Evolutionary conservation across 208 protist genomes (phyloP), one percentile per base, ranked within the genome.

Genomic region (Acanthamoeba sp.): DNA sequence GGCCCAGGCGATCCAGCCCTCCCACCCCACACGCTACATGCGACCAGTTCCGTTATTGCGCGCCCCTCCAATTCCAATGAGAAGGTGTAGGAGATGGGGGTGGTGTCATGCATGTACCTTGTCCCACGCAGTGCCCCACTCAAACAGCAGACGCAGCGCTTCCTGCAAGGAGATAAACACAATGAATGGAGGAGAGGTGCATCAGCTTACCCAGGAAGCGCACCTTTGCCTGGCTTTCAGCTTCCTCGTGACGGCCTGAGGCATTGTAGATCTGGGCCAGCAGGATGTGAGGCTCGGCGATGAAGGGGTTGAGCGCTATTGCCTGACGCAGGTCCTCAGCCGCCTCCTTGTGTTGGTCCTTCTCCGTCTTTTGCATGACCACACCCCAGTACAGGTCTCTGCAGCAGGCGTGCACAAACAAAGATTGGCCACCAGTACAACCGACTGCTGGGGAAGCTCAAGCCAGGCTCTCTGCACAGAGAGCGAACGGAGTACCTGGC

Each of bases 1-100:
- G 27, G 69, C 69, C 69, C 69, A 78, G 10, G 69, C 69, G 38
- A 78, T 78, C 69, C 69, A 78, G 14, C 69, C 69, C 34, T 78
- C 69, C 69, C 69, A 78, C 7, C 27, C 69, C 38, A 78, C 69
- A 42, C 69, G 69, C 69, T 78, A 59, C 52, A 27, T 5, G n/a
- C n/a, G n/a, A n/a, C n/a, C n/a, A n/a, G n/a, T n/a, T n/a, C n/a
- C n/a, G n/a, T n/a, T n/a, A n/a, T n/a, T n/a, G n/a, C n/a, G n/a
- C n/a, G n/a, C n/a, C n/a, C n/a, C n/a, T n/a, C n/a, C n/a, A n/a
- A n/a, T n/a, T n/a, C n/a, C n/a, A n/a, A n/a, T n/a, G n/a, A n/a
- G n/a, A n/a, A n/a, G n/a, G n/a, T n/a, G 48, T 6, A 55, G 16
- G 48, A 55, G 59, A 22, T 69, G 9, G n/a, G 27, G 36, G 7